Conservation (phyloP, 106 monocot genomes). For the Vanilla planifolia region DNA sequence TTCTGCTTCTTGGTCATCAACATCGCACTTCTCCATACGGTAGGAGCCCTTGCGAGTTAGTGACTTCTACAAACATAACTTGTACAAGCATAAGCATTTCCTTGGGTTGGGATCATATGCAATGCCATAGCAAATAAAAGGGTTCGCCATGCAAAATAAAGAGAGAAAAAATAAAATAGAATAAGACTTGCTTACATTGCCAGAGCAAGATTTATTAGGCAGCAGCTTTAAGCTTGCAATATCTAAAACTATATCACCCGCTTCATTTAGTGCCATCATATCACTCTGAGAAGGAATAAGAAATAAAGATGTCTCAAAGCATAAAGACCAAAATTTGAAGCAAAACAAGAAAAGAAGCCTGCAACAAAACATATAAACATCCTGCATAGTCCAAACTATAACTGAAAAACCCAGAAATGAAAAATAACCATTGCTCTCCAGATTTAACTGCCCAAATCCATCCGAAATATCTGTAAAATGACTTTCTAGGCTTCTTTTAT, state of each 20-base stretch:
- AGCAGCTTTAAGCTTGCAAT: conserved; percentile 59
- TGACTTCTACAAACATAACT: conserved; percentile 44
- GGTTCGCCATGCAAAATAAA: not conserved
- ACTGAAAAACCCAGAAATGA: not conserved
- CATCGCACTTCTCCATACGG: conserved; percentile 43
- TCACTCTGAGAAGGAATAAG: conserved; percentile 24
- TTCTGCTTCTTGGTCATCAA: conserved; percentile 16
- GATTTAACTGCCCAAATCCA: not conserved
- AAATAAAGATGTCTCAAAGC: not conserved
- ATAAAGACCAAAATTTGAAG: not conserved
- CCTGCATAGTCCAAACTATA: not conserved
- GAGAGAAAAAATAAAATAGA: not conserved
- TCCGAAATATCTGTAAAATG: not conserved
- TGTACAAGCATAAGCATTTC: not conserved
- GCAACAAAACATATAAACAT: too few species aligned
- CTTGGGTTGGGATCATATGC: not conserved
- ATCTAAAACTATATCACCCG: conserved; percentile 58
- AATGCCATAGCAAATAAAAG: not conserved
- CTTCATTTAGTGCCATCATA: conserved; percentile 34
- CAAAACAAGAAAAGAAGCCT: too few species aligned
- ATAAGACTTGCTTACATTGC: not conserved
- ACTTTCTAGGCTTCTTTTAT: too few species aligned
- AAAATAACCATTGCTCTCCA: not conserved
- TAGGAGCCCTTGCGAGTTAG: conserved; percentile 80
- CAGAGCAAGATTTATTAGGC: conserved; percentile 57